Base-by-base conservation (phyloP, 495 filamentous ascomycete species). In the Daldinia grandis region DNA sequence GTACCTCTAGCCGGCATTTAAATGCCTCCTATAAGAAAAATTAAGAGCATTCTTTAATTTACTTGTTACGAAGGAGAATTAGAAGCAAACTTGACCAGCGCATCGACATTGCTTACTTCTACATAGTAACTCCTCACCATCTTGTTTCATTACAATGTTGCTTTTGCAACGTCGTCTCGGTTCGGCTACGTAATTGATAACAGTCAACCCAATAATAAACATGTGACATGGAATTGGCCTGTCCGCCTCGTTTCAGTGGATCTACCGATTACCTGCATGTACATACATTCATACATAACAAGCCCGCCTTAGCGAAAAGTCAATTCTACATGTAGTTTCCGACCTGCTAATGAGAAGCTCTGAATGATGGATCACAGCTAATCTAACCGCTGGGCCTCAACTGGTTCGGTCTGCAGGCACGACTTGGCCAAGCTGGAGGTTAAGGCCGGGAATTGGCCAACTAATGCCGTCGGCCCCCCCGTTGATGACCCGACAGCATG, bases 101-200 rank as follows among this genome's bases (percentile, higher is more conserved):
- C 21, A 21, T 40, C 28, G 27, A 15, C 21, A 35, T 25, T 47
- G 35, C 31, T 21, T 47, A 47, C 42, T 47, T 47, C 42, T 21
- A 47, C 42, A 19, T 12, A 19, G 9, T 47, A 19, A 44, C 8
- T 19, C 17, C 14, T 35, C 27, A 24, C 68, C 55, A 64, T 60
- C 27, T 62, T 55, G 30, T 67, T 55, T 63, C 33, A 71, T 71
- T 63, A 44, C 58, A 25, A 71, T 58, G 68, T 71, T n/a, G 44
- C 68, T 63, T 51, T 17, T 63, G 24, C 59, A 54, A 71, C 68
- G 63, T 71, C 37, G 62, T 58, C 44, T 56, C 59, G 14, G 53
- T 60, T 67, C 54, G 53, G 47, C 37, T 64, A 64, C 27, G 47
- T 53, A 27, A 62, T 50, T 62, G 68, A 71, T 71, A 71, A 47